Percentiles rank a stretch among this genome's conserved stretches.
Evolutionary conservation across 768 basidiomycete genomes (phyloP).

Genomic region (Pleurotus djamor): DNA sequence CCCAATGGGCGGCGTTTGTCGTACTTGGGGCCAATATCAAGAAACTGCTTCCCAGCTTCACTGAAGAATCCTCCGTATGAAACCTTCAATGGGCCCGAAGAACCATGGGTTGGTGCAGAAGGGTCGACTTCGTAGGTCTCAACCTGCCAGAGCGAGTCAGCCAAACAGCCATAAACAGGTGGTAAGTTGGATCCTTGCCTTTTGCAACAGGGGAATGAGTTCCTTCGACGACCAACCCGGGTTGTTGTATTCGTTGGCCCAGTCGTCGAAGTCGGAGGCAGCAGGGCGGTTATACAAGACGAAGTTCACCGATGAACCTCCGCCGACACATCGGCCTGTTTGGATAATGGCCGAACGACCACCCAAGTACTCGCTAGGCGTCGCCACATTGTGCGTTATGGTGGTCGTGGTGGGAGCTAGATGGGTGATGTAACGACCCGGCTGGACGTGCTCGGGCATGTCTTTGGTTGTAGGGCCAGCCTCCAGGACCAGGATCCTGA

Average conservation of each 20-base stretch:
- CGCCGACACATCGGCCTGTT: slow-evolving; percentile 20
- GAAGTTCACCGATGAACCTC: slow-evolving; percentile 15
- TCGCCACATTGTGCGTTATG: slow-evolving; percentile 8
- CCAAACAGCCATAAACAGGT: background rate
- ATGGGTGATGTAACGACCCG: slow-evolving; percentile 15
- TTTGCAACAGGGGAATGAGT: slow-evolving; percentile 20
- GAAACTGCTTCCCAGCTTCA: slow-evolving; percentile 31
- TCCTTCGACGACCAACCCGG: slow-evolving; percentile 20
- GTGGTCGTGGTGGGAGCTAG: slow-evolving; percentile 15
- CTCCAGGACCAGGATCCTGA: slow-evolving; percentile 24
- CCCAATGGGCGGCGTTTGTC: slow-evolving; percentile 20
- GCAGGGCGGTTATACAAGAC: slow-evolving; percentile 19
- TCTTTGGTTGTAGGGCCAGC: slow-evolving; percentile 17
- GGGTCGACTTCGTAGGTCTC: slow-evolving; percentile 33
- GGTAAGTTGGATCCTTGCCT: slow-evolving; percentile 10
- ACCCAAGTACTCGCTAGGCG: slow-evolving; percentile 11
- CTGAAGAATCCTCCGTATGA: slow-evolving; percentile 31
- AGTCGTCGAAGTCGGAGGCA: slow-evolving; percentile 24
- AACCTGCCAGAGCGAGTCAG: slow-evolving; percentile 22
- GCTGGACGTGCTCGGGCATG: slow-evolving; percentile 16
- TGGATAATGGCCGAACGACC: slow-evolving; percentile 12
- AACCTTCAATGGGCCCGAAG: slow-evolving; percentile 34
- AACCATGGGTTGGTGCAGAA: slow-evolving; percentile 29
- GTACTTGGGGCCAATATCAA: slow-evolving; percentile 30
- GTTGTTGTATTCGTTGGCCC: slow-evolving; percentile 17